Conservation (phyloP, 345 rosid genomes). For the Psidium friedrichsthalianum region DNA sequence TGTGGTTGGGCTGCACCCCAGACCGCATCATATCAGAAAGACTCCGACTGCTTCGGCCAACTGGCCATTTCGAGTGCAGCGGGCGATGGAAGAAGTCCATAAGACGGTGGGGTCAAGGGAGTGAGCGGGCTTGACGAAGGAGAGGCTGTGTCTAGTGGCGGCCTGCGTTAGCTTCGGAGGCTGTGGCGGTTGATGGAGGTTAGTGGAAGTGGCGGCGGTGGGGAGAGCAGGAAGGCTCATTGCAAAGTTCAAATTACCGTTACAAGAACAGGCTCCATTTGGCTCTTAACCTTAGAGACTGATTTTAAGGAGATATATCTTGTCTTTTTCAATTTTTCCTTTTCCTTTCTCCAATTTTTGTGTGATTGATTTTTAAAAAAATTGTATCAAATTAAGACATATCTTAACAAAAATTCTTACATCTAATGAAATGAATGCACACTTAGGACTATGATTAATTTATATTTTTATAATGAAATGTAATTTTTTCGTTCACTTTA, state of each 20-base stretch:
- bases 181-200: neutral
- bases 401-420: too few relatives aligned
- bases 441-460: neutral
- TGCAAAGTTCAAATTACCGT: neutral
- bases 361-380: too few relatives aligned
- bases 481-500: too few relatives aligned
- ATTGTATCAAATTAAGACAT: too few relatives aligned
- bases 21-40: slow-evolving; percentile 48
- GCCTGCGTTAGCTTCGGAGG: slow-evolving; percentile 1
- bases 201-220: slow-evolving; percentile 3
- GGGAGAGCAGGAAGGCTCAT: slow-evolving; percentile 36
- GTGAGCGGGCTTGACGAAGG: slow-evolving; percentile 1
- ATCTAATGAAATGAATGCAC: neutral
- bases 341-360: too few relatives aligned
- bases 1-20: slow-evolving; percentile 53
- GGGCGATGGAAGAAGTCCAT: slow-evolving; percentile 71
- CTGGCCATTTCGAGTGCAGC: slow-evolving; percentile 47
- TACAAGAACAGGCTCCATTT: neutral
- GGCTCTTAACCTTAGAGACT: neutral
- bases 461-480: too few relatives aligned
- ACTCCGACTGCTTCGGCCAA: slow-evolving; percentile 33
- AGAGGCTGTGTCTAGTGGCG: slow-evolving; percentile 5
- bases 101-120: slow-evolving; percentile 12
- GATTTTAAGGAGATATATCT: too few relatives aligned
- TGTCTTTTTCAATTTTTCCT: too few relatives aligned